Evolutionary conservation across 1,284 basidiomycete genomes (phyloP), one percentile per base, ranked within the genome.

Genomic region (Coriolopsis trogii): DNA sequence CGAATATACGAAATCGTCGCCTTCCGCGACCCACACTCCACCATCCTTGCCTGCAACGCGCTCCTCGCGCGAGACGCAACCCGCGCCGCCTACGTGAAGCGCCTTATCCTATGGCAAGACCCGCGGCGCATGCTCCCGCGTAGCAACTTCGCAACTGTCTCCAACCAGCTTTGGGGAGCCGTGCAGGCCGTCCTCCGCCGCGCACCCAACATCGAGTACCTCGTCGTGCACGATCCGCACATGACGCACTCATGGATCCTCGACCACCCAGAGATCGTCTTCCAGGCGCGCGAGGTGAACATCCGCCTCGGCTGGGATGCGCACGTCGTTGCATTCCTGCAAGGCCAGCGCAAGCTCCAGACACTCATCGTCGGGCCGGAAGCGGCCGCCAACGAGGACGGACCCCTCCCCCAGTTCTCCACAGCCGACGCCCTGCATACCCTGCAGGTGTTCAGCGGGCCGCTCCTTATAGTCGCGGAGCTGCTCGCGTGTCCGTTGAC

Each of bases 281-380:
- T 72, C 54, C 63, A 65, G 44, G 57, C 70, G 26, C 58, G 54
- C 37, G 64, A 68, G 15, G 62, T 61, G 5, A 54, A 48, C 18
- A 41, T 69, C 42, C 47, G 43, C 21, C 46, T 70, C 31, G 49
- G 55, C 5, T 71, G 67, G 69, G 67, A 70, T 51, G 52, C 55
- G 12, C 46, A 61, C 36, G 39, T 66, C 34, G 67, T 66, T 29
- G 53, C 60, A 7, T 71, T 72, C 54, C 58, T 72, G 20, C 46
- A 62, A 16, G 51, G 52, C 26, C 70, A 72, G 55, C 40, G 50
- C 15, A 51, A 59, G 28, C 60, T 72, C 20, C 60, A 50, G 8
- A 24, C 21, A 25, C 41, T 40, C 8, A 2, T 28, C 9, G 57
- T 70, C 16, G 41, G 56, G 29, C 51, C 48, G 5, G 40, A 48